These are phyloP conservation scores for Eremothecium sinecaudum DNA, from an alignment of 1,139 yeast species.

Conservation along the genomic window DNA sequence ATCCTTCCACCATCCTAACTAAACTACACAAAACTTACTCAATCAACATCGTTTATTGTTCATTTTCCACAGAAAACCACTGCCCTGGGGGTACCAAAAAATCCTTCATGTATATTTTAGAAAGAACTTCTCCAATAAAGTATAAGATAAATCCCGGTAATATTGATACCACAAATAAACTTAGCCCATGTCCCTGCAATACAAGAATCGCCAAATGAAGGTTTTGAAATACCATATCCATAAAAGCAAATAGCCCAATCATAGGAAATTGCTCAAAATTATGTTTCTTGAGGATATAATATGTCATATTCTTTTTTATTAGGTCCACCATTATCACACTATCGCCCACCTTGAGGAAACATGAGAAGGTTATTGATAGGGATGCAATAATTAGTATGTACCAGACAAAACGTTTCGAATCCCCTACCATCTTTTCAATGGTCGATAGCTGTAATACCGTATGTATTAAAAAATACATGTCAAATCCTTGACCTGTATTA, in stretches of 20 bases:
- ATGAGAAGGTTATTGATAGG: neutral
- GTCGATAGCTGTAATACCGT: slow-evolving; percentile 4
- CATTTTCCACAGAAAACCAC: too few species aligned
- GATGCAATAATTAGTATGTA: neutral
- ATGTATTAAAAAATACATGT: slow-evolving; percentile 19
- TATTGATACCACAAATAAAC: too few species aligned
- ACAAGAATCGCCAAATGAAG: too few species aligned
- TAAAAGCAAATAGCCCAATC: too few species aligned
- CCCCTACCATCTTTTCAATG: neutral
- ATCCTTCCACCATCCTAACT: too few species aligned
- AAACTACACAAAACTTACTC: too few species aligned
- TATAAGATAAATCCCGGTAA: slow-evolving; percentile 26
- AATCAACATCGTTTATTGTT: too few species aligned
- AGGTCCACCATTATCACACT: neutral
- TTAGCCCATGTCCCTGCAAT: too few species aligned
- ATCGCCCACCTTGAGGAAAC: neutral
- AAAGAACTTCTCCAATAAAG: slow-evolving; percentile 23
- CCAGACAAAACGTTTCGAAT: slow-evolving; percentile 1
- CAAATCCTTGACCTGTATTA: slow-evolving; percentile 14
- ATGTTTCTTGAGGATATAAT: neutral
- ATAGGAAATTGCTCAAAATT: too few species aligned
- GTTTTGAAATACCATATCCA: too few species aligned
- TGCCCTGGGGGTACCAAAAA: slow-evolving; percentile 24
- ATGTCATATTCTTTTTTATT: slow-evolving; percentile 1
- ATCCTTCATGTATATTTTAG: slow-evolving; percentile 22